Evolutionary conservation across 306 rosid species (phyloP), one percentile per base, ranked within the genome.

Genomic region (Cucurbita moschata): DNA sequence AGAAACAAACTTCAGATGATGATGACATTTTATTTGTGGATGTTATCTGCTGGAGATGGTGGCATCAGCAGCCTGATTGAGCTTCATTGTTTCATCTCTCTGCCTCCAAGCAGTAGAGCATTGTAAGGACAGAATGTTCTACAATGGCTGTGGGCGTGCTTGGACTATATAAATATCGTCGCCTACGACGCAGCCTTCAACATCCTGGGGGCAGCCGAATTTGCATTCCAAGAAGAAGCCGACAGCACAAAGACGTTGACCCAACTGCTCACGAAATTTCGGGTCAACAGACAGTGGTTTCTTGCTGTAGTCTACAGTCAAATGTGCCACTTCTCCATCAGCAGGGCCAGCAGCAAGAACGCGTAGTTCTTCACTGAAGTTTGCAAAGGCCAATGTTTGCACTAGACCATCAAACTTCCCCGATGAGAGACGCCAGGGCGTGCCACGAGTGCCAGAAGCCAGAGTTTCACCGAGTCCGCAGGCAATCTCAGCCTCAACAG

Each of bases 381-480:
- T 94, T 7, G 96, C 99, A 75, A 91, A 94, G 54, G 97, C 90
- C 73, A 88, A 82, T 0, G 97, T 91, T 57, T 75, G 81, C 72
- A 91, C 90, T 19, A 51, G 74, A 52, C 97, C 96, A 16, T 94
- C 88, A 66, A 91, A 86, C 88, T 94, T 94, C 82, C 96, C 91
- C 8, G 88, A 86, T 39, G 88, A 84, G 54, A 94, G 66, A 60
- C 96, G 91, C 97, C 97, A 94, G 14, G 99, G 96, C 30, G 99
- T 94, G 47, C 99, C 99, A 44, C 88, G 78, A 62, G 97, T 89
- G 75, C 99, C 96, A 51, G 97, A 94, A 72, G 97, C 99, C 81
- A 94, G 85, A 78, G 96, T 94, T 87, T 94, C 99, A 53, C 99
- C 99, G 42, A 91, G 96, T 64, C 99, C 99, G 37, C 88, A 82